A percentile compares a stretch with the other conserved stretches of the same genome.
phyloP scores from a whole-genome alignment of 2,329 filamentous ascomycete genomes.

The Aspergillus versicolor region DNA sequence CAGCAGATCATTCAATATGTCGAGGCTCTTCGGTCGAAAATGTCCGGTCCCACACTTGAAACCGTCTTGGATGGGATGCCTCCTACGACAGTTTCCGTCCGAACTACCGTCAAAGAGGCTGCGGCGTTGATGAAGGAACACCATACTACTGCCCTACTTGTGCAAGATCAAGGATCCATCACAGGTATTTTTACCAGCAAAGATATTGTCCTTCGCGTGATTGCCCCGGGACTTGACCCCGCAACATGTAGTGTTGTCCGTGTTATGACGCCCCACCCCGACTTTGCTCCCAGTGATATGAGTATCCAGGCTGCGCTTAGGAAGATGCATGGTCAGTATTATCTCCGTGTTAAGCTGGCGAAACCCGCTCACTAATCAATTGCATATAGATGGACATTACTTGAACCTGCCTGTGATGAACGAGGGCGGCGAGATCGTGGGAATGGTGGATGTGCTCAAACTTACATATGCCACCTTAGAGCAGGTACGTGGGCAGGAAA shows the following conservation, averaged over 20 bases:
- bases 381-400: constrained; percentile 81
- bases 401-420: constrained; percentile 99
- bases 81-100: constrained; percentile 90
- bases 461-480: constrained; percentile 97
- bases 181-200: constrained; percentile 99
- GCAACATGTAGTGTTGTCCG: constrained; percentile 94
- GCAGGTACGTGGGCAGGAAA: constrained; percentile 60
- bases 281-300: constrained; percentile 99
- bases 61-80: constrained; percentile 89
- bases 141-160: constrained; percentile 92
- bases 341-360: background rate
- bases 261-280: constrained; percentile 98
- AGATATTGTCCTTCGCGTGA: constrained; percentile 95
- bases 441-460: constrained; percentile 98
- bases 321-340: constrained; percentile 90
- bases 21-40: constrained; percentile 89
- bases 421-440: constrained; percentile 92
- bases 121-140: constrained; percentile 98
- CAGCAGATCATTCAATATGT: constrained; percentile 99
- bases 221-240: constrained; percentile 92
- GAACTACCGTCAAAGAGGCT: constrained; percentile 94
- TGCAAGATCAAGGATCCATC: constrained; percentile 95
- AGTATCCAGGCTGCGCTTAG: constrained; percentile 95
- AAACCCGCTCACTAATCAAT: background rate
- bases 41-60: constrained; percentile 96